phyloP scores from a whole-genome alignment of 441 rosid species.

The Corymbia calophylla region DNA sequence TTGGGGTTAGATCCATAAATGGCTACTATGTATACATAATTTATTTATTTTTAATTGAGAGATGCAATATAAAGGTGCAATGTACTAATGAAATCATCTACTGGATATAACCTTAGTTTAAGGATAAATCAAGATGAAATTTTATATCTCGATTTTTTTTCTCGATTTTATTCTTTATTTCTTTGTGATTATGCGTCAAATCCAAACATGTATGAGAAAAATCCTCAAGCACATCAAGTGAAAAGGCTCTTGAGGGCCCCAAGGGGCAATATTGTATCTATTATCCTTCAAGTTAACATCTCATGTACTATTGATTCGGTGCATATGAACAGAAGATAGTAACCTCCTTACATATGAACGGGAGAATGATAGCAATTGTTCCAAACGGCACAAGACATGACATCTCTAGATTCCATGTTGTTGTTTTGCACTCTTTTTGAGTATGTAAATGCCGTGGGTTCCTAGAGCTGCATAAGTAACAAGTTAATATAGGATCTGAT shows the following conservation, averaged over 20 bases:
- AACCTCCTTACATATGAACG: not conserved
- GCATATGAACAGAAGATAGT: not conserved
- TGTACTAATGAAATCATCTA: too few species aligned
- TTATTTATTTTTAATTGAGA: not conserved
- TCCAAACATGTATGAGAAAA: not conserved
- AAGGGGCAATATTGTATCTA: not conserved
- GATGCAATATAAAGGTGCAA: too few species aligned
- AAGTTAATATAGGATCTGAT: not conserved
- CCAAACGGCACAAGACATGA: not conserved
- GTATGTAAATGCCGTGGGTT: not conserved
- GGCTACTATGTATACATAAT: too few species aligned
- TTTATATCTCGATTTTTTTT: not conserved
- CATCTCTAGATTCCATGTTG: not conserved
- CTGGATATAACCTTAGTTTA: not conserved
- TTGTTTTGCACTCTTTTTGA: not conserved
- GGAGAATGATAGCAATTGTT: not conserved
- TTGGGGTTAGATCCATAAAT: not conserved
- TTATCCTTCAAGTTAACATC: not conserved
- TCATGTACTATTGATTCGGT: not conserved
- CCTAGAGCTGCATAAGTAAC: not conserved
- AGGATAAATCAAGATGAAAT: not conserved
- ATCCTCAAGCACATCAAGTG: not conserved
- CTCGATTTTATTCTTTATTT: too few species aligned
- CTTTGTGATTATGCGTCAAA: accelerated
- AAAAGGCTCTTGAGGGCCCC: not conserved